These are phyloP conservation scores for Suillus subluteus DNA, from an alignment of 768 basidiomycete species.

Conservation along the genomic window DNA sequence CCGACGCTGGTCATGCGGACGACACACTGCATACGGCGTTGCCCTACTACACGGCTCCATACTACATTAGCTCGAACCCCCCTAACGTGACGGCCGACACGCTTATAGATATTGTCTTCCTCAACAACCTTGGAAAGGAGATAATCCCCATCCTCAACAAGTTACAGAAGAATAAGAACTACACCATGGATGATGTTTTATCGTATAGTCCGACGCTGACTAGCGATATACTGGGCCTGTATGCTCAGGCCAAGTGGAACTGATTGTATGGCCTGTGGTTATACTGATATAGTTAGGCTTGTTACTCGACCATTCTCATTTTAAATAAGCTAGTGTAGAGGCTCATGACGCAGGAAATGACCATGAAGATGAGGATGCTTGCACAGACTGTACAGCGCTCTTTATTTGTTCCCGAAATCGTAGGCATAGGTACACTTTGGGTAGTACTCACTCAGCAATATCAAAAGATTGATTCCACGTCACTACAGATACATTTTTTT, in stretches of 20 bases:
- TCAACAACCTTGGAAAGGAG: conserved; percentile 63
- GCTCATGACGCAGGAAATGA: no score
- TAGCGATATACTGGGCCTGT: conserved; percentile 43
- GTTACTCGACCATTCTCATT: neutral
- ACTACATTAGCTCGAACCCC: conserved; percentile 59
- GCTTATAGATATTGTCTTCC: conserved; percentile 74
- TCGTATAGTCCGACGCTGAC: conserved; percentile 52
- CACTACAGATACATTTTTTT: no score
- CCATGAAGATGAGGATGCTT: no score
- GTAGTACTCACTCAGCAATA: no score
- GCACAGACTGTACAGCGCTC: no score
- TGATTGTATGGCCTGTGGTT: conserved; percentile 7
- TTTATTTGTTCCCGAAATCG: no score
- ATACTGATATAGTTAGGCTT: no score
- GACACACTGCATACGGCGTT: conserved; percentile 68
- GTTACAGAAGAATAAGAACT: conserved; percentile 54
- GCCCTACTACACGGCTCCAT: conserved; percentile 54
- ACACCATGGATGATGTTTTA: conserved; percentile 52
- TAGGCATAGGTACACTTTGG: no score
- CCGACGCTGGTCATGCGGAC: conserved; percentile 64
- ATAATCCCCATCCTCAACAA: conserved; percentile 59
- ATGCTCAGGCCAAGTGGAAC: conserved; percentile 40
- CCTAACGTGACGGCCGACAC: conserved; percentile 54
- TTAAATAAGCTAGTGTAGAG: neutral
- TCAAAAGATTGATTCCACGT: no score